Conservation (phyloP, 305 asterid genomes). For the Rubia tinctorum region DNA sequence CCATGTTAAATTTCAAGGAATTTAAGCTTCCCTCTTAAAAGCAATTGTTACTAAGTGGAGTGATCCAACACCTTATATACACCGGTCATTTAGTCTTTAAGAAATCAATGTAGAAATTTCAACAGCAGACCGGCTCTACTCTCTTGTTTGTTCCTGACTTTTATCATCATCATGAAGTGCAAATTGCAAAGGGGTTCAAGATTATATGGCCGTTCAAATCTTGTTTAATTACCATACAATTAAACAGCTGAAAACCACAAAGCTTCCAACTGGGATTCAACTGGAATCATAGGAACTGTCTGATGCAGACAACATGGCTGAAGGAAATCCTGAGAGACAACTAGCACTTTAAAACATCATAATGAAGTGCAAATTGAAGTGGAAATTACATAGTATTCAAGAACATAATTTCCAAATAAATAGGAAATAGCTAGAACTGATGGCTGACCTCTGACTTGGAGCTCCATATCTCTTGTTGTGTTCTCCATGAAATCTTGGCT, state of each 20-base stretch:
- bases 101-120: too few species aligned
- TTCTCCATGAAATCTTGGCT: conserved; percentile 18
- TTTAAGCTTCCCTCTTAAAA: too few species aligned
- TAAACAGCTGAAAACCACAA: not conserved
- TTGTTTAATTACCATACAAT: not conserved
- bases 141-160: not conserved
- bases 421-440: not conserved
- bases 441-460: conserved; percentile 25
- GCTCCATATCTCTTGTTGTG: conserved; percentile 18
- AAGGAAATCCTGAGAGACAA: not conserved
- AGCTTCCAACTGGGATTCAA: not conserved
- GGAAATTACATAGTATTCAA: not conserved
- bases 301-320: not conserved
- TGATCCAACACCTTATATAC: too few species aligned
- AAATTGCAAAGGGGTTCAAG: not conserved
- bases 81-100: too few species aligned
- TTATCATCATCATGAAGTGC: not conserved
- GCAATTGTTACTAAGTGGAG: too few species aligned
- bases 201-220: not conserved
- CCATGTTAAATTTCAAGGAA: too few species aligned
- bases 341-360: not conserved
- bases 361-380: not conserved
- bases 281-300: not conserved
- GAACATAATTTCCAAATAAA: not conserved
- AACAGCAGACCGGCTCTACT: not conserved